These are phyloP conservation scores for Hortiboletus campestris DNA, from an alignment of 768 basidiomycete genomes.

Conservation along the genomic window DNA sequence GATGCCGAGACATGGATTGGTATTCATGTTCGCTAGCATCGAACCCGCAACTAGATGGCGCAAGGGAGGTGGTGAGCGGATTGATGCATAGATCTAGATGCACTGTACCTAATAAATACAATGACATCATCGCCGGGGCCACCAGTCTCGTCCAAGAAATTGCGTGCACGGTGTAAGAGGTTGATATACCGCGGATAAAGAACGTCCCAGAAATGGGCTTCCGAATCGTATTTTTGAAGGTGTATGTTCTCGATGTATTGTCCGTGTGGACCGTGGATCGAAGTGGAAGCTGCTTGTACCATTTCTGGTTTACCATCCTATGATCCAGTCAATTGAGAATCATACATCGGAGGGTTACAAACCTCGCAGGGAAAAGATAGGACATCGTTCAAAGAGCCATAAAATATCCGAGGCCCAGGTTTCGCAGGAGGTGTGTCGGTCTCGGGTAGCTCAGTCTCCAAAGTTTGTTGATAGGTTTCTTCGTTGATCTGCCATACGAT, in stretches of 20 bases:
- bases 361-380: constrained; percentile 93
- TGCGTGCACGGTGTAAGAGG: constrained; percentile 64
- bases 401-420: constrained; percentile 66
- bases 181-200: constrained; percentile 65
- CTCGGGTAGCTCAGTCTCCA: constrained; percentile 45
- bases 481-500: constrained; percentile 91
- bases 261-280: constrained; percentile 18
- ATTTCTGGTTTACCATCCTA: constrained; percentile 79
- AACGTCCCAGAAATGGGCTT: constrained; percentile 20
- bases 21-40: constrained; percentile 94
- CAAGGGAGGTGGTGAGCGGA: background rate
- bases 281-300: constrained; percentile 78
- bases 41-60: constrained; percentile 72
- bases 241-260: constrained; percentile 31
- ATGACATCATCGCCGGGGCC: constrained; percentile 67
- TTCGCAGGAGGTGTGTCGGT: constrained; percentile 29
- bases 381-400: constrained; percentile 93
- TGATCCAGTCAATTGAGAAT: constrained; percentile 2
- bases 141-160: constrained; percentile 69
- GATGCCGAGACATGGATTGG: constrained; percentile 87
- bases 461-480: constrained; percentile 69
- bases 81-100: background rate
- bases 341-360: background rate
- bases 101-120: constrained; percentile 77
- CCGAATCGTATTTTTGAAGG: constrained; percentile 16